These are phyloP conservation scores for Cardiospermum halicacabum DNA, from an alignment of 345 rosid genomes.

Conservation along the genomic window DNA sequence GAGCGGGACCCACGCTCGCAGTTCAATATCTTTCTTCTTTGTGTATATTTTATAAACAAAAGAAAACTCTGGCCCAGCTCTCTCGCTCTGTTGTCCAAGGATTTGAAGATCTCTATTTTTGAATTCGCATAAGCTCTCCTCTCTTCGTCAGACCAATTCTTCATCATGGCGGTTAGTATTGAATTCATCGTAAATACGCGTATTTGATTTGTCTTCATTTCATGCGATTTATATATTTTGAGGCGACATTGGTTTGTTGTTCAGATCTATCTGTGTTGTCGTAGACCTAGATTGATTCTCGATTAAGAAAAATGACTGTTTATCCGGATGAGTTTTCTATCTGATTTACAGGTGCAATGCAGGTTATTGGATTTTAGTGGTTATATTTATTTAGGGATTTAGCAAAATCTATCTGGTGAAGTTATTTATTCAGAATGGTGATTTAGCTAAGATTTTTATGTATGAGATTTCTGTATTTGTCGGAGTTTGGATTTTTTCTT, in stretches of 20 bases:
- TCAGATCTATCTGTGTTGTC: neutral
- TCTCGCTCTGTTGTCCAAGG: neutral
- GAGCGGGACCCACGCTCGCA: too few relatives aligned
- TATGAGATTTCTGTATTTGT: neutral
- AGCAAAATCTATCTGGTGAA: neutral
- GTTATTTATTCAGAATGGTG: neutral
- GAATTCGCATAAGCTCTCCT: neutral
- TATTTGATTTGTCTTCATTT: neutral
- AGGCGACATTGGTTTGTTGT: neutral
- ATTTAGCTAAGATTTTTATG: neutral
- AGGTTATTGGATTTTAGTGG: neutral
- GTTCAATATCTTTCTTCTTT: neutral
- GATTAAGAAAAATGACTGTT: neutral
- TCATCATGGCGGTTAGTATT: conserved; percentile 28
- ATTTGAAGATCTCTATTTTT: neutral
- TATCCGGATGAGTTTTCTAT: neutral
- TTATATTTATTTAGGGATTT: neutral
- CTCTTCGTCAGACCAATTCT: neutral
- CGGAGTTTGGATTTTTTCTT: too few relatives aligned
- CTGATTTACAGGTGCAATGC: neutral
- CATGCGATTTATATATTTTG: neutral
- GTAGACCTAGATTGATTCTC: neutral
- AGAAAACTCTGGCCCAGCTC: neutral
- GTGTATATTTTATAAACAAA: too few relatives aligned
- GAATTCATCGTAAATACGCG: neutral